Evolutionary conservation across 306 rosid species (phyloP), one percentile per base, ranked within the genome.

Genomic region (Trifolium subterraneum): DNA sequence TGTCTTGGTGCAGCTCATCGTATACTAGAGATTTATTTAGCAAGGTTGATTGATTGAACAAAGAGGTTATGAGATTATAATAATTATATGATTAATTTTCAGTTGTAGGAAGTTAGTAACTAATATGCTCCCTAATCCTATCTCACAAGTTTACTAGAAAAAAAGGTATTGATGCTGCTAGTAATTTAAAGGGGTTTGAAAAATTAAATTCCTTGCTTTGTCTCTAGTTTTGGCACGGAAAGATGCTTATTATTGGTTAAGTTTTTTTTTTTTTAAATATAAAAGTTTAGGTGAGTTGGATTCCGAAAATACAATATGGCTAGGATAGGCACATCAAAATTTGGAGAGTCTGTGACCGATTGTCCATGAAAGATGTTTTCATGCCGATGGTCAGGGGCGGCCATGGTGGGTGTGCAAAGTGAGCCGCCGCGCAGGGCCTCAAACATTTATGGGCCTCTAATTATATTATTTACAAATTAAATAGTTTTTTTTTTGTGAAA

Each of bases 201-300:
- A 79, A 64, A 47, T 20, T 7, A 79, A 71, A 74, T 83, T 70
- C 78, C 18, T 83, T 18, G 59, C 78, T 74, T 82, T 74, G 69
- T 74, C 41, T 55, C 16, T 54, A 72, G 74, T 69, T 82, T 67
- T 77, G 68, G 27, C 66, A 50, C n/a, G 51, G 47, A 10, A 71
- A 71, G 70, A 72, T 73, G 72, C 79, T 68, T 2, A 13, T 62
- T 78, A 20, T 56, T 78, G 75, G 62, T 4, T 44, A 36, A 36
- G 39, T 1, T 36, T 36, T 36, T 7, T 36, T 36, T 1, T 36
- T 7, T 35, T 35, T 7, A 2, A 7, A 36, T 36, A 8, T 0
- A 7, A 36, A 36, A 36, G 0, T 36, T 36, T 36, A 36, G 39
- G 0, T 36, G 39, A 36, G 39, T 7, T 36, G 9, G 33, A 4